Evolutionary conservation across 768 basidiomycete genomes (phyloP).

Genomic region (Kwoniella bestiolae): DNA sequence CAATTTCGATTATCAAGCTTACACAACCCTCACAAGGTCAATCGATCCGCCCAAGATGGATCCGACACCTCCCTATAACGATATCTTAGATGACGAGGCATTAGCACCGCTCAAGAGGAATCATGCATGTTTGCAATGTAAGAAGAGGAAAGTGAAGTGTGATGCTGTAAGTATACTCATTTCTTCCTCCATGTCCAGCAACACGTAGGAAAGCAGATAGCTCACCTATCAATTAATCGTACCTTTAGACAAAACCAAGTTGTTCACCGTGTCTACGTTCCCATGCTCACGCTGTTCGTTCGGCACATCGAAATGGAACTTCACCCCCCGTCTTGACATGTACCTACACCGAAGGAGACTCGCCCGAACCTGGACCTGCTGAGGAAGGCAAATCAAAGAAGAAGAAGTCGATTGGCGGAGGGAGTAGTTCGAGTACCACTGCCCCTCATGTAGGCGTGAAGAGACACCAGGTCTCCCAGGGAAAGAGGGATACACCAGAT

Average conservation of each 20-base stretch:
- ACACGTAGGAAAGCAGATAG: too few relatives aligned
- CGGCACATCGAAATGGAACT: slow-evolving; percentile 39
- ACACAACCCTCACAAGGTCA: neutral
- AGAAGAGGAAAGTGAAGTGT: slow-evolving; percentile 55
- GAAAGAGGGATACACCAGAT: slow-evolving; percentile 27
- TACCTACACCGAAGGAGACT: slow-evolving; percentile 41
- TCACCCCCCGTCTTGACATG: slow-evolving; percentile 36
- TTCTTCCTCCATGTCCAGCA: neutral
- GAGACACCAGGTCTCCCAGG: slow-evolving; percentile 16
- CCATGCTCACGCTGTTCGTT: slow-evolving; percentile 49
- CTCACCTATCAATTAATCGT: neutral
- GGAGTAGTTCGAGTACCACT: slow-evolving; percentile 12
- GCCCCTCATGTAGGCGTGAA: slow-evolving; percentile 7
- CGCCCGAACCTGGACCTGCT: slow-evolving; percentile 5
- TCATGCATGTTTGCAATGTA: slow-evolving; percentile 55
- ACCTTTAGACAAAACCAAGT: slow-evolving; percentile 27
- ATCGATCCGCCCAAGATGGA: neutral
- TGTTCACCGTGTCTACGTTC: slow-evolving; percentile 48
- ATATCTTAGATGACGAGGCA: slow-evolving; percentile 29
- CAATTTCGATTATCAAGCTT: too few relatives aligned
- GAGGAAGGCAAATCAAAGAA: slow-evolving; percentile 9
- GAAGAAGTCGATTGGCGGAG: slow-evolving; percentile 11
- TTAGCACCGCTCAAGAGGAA: slow-evolving; percentile 46
- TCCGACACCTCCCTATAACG: slow-evolving; percentile 24
- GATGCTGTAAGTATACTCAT: slow-evolving; percentile 43